Base-by-base conservation (phyloP, 176 grass and related monocot species). In the Triticum urartu region DNA sequence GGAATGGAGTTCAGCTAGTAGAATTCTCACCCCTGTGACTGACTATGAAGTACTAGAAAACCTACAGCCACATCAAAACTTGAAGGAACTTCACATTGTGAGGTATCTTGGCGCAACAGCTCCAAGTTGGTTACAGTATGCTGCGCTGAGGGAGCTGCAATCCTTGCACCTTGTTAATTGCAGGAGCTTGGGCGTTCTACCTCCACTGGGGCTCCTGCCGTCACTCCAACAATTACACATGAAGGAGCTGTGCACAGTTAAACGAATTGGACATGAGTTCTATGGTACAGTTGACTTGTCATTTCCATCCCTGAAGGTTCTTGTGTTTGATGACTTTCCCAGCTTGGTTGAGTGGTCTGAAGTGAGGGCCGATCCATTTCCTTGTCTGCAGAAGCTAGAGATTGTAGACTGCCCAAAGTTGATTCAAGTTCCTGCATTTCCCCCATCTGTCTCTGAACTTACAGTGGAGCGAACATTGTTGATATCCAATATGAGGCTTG, bases 201-300 rank as follows among this genome's bases (percentile, higher is more conserved):
- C 85, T 64, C 78, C 85, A 17, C 22, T 87, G 50, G 85, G 85
- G n/a, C 85, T 75, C 14, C 85, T 87, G 69, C 20, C 65, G 3
- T 69, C 34, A 63, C 77, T 89, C 54, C 50, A 84, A 64, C 43
- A 84, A 45, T 70, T 89, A 47, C 73, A 64, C 22, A 59, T 89
- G 40, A 84, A 89, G 34, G 50, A 80, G 64, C 52, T 86, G 83
- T 25, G 9, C 34, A 34, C 62, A 13, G 74, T 86, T 17, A 15
- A 56, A 20, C 9, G 36, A 33, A 50, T 86, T 15, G 74, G 62
- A 9, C 14, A 35, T 68, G 25, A 54, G 20, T 86, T 86, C 10
- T 86, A 68, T 56, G 43, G 63, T 18, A 68, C 25, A 24, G 32
- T 59, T 22, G 7, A n/a, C 12, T 13, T 58, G 25, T 26, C 58